Evolutionary conservation across 139 green algal genomes (phyloP), one percentile per base, ranked within the genome.

Genomic region (Closterium sp.): DNA sequence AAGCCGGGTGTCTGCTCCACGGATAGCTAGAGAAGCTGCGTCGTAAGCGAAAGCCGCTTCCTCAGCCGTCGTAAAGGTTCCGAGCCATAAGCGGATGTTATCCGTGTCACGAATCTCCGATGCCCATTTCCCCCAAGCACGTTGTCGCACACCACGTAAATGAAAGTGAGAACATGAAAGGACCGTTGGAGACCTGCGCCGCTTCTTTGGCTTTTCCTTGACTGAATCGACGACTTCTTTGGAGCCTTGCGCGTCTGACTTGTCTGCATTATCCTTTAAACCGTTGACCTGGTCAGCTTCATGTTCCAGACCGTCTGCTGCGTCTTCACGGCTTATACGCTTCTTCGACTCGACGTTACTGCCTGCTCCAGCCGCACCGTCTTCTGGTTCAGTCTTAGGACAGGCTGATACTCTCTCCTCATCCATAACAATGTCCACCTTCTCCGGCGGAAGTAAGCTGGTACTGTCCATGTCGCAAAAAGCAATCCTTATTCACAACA

Each of bases 71-170:
- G 99, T 97, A 91, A 98, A 99, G 0, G 98, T 99, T 88, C 98
- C 98, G 27, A 99, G 96, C 98, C 98, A 99, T 92, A 95, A 19
- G 32, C 95, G 11, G 19, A 96, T 95, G 0, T 98, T 97, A 2
- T 97, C 95, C 7, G 96, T 97, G 92, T 99, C 98, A 19, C 98
- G 93, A 86, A 99, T 99, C 95, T 99, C 98, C 11, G 98, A 98
- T 10, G 98, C 98, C 97, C 96, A 96, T 91, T 99, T 99, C 70
- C 98, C 98, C 98, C 98, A 99, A 9, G 98, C 98, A n/a, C 98
- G 95, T 93, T 99, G 98, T n/a, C 98, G 95, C 17, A 99, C 98
- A 4, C 98, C 98, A 10, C 98, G 95, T 24, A 79, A 79, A 79
- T 79, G 62, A 5, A 79, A 79, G 27, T 79, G 62, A 22, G 62